Evolutionary conservation across 352 stramenopile species (phyloP), one percentile per base, ranked within the genome.

Genomic region (Pythium brassicae): DNA sequence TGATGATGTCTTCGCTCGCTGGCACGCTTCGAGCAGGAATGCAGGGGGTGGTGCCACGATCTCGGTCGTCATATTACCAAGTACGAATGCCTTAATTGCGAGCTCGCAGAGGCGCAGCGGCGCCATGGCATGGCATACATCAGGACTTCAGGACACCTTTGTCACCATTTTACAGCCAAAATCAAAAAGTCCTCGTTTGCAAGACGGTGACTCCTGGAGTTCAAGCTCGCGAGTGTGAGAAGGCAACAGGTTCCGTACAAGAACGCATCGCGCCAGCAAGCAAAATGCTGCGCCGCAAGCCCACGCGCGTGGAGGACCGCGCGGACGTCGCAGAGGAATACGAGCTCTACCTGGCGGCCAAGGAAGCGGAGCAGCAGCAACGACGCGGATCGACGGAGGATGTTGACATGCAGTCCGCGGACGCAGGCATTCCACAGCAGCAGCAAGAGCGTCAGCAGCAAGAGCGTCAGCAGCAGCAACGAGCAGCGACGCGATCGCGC

Each of bases 261-360:
- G 5, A 35, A 35, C 29, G 29, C 42, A 9, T 43, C 12, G 8
- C 25, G n/a, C 23, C 46, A 17, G 14, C 6, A 19, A n/a, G 25
- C 44, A 29, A 20, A 53, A 85, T 85, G 74, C 72, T 85, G 60
- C 71, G 74, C n/a, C 55, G 74, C 12, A 78, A 76, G 50, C 73
- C 79, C 27, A 86, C 79, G 45, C 76, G 77, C 20, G 75, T 90
- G 49, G 77, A 90, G 50, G 74, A 87, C 51, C 74, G 72, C 49
- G 72, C 78, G 9, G 76, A 89, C 55, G 76, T 89, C 19, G 71
- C 77, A 51, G 81, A 80, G 12, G 81, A 91, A 69, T 91, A 87
- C 70, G 75, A 86, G 61, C 44, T 55, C 12, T 91, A 91, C 57
- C 40, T 86, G 34, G 57, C 70, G 29, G 71, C 83, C 43, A 90